Base-by-base conservation (phyloP, 306 rosid genomes). In the Glycine latifolia region DNA sequence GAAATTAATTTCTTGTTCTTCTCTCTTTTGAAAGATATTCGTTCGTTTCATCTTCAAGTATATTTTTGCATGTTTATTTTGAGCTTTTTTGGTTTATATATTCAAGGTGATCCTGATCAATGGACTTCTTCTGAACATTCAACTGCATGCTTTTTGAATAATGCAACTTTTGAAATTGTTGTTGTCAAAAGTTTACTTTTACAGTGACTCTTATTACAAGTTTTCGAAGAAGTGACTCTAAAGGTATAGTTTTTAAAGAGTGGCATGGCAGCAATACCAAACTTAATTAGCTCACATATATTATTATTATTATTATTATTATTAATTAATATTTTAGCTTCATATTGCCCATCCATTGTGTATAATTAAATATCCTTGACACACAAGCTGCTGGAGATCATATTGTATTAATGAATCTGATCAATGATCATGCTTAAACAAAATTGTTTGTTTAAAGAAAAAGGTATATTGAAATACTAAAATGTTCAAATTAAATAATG, bases 101-200 rank as follows among this genome's bases (percentile, higher is more conserved):
- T 61, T 76, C 65, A 44, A 84, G 71, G 70, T 75, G 79, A 75
- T 61, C 55, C 56, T 75, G 66, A 60, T 75, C 50, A 49, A 80
- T 85, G 75, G 82, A 80, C 82, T 80, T 61, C 1, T 44, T 80
- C 85, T 68, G 87, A 84, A 84, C 84, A 80, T 85, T 85, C 85
- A 85, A 80, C 82, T 85, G 87, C 87, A 80, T 80, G 87, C 85
- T 85, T 85, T 85, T 85, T 50, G 87, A 85, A 85, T 80, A 85
- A 85, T 85, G 85, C 87, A 85, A 80, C 87, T 80, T 85, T 85
- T 85, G 79, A 80, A 85, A 68, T 69, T 70, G 75, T 85, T 84
- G 69, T 84, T 70, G 74, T 79, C 84, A 80, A 85, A 85, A 85
- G 87, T 75, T 85, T 61, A 85, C 87, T 85, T 85, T 80, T 80